Conservation (phyloP, 768 basidiomycete genomes). For the Neoboletus subvelutipes region DNA sequence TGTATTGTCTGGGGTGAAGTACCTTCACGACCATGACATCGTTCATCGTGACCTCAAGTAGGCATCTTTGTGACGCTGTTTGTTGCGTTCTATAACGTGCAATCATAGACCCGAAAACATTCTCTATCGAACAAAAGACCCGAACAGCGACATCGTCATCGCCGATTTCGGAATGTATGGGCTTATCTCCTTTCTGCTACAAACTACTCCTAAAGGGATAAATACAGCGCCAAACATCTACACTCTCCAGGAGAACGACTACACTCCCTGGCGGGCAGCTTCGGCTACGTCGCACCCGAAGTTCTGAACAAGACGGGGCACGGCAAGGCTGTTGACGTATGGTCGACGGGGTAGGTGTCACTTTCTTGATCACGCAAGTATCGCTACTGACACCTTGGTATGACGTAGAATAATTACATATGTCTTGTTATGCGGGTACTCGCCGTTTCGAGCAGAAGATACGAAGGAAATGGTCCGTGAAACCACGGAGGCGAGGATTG, state of each 20-base stretch:
- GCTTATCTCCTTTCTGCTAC: background rate
- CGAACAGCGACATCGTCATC: slow-evolving; percentile 86
- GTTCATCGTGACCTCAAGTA: slow-evolving; percentile 97
- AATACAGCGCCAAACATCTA: slow-evolving; percentile 76
- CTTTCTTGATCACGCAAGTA: background rate
- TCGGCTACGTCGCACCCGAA: slow-evolving; percentile 92
- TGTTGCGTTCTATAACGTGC: background rate
- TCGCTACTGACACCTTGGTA: background rate
- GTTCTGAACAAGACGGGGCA: slow-evolving; percentile 81
- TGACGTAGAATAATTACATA: slow-evolving; percentile 83
- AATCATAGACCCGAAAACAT: slow-evolving; percentile 87
- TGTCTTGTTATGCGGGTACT: slow-evolving; percentile 92
- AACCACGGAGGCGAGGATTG: slow-evolving; percentile 80
- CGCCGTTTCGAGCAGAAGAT: slow-evolving; percentile 89
- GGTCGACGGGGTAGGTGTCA: slow-evolving; percentile 81
- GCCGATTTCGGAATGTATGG: slow-evolving; percentile 96
- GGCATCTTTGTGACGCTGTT: slow-evolving; percentile 15
- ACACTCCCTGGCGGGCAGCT: slow-evolving; percentile 71
- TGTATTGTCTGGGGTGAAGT: slow-evolving; percentile 79
- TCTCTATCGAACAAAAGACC: slow-evolving; percentile 76
- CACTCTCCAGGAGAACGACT: slow-evolving; percentile 70
- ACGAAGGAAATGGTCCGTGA: slow-evolving; percentile 72
- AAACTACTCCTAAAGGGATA: background rate
- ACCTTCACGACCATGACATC: slow-evolving; percentile 89
- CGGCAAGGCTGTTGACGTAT: slow-evolving; percentile 90